A percentile compares a stretch with the other conserved stretches of the same genome.
These are phyloP conservation scores for Ballota nigra DNA, from an alignment of 257 asterid species.

Conservation along the genomic window DNA sequence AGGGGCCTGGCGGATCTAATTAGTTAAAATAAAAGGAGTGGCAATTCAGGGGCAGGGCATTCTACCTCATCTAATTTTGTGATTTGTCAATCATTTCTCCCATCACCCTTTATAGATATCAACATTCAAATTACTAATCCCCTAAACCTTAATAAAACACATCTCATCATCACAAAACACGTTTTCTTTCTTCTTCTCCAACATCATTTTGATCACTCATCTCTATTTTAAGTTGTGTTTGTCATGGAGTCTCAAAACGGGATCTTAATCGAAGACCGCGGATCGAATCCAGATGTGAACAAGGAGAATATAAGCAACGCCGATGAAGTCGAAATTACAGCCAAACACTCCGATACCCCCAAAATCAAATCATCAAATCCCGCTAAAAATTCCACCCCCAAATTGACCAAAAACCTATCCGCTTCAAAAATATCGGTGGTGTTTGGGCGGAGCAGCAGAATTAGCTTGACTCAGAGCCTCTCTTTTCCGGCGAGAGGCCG, in stretches of 20 bases:
- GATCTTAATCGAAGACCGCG: slow-evolving; percentile 31
- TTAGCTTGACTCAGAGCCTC: slow-evolving; percentile 53
- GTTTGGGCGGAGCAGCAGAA: slow-evolving; percentile 42
- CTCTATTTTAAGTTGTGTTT: too few relatives aligned
- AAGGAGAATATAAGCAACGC: slow-evolving; percentile 20
- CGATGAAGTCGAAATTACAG: background rate
- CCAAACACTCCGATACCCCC: background rate
- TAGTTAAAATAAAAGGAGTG: slow-evolving; percentile 19
- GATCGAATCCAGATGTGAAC: slow-evolving; percentile 26
- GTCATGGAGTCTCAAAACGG: slow-evolving; percentile 51
- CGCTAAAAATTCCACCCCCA: slow-evolving; percentile 30
- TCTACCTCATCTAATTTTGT: too few relatives aligned
- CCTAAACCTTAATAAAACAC: background rate
- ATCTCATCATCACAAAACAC: too few relatives aligned
- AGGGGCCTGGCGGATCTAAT: slow-evolving; percentile 8
- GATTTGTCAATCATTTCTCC: too few relatives aligned
- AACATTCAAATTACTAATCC: slow-evolving; percentile 14
- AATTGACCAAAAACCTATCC: slow-evolving; percentile 34
- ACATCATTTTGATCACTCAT: too few relatives aligned
- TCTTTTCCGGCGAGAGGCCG: slow-evolving; percentile 58
- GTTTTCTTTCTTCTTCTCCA: background rate
- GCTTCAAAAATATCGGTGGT: slow-evolving; percentile 38
- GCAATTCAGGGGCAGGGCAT: slow-evolving; percentile 37
- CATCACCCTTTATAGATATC: background rate
- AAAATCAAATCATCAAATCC: slow-evolving; percentile 31